Percentiles rank a stretch among this genome's conserved stretches.
phyloP scores from a whole-genome alignment of 345 rosid genomes.

The Eucalyptus erythrocorys region DNA sequence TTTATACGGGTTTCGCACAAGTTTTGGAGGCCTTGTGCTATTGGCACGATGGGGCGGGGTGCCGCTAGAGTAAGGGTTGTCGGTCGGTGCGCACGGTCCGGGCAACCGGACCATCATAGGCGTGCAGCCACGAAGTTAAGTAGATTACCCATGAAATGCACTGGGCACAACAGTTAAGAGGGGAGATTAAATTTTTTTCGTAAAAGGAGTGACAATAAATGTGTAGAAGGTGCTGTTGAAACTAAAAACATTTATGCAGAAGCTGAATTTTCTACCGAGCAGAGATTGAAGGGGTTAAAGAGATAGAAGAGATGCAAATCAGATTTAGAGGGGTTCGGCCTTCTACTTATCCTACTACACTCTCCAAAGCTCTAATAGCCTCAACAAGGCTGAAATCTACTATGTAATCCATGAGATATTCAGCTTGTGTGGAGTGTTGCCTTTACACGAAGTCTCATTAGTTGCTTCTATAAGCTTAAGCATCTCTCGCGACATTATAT shows the following conservation, averaged over 20 bases:
- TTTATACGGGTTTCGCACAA: neutral
- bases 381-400: neutral
- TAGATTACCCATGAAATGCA: neutral
- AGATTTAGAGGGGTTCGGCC: neutral
- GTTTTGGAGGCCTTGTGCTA: neutral
- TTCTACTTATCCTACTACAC: neutral
- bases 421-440: neutral
- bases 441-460: neutral
- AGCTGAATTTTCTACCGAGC: neutral
- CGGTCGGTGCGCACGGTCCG: neutral
- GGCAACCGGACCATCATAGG: neutral
- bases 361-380: neutral
- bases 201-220: neutral
- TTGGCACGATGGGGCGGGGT: neutral
- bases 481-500: neutral
- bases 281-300: neutral
- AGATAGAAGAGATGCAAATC: neutral
- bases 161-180: neutral
- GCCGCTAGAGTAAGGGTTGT: neutral
- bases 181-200: fast-evolving
- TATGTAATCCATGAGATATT: neutral
- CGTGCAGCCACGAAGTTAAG: neutral
- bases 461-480: neutral
- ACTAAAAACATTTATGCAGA: neutral
- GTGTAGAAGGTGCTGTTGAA: neutral